phyloP scores from a whole-genome alignment of 2,329 filamentous ascomycete species.

The Emydomyces testavorans region DNA sequence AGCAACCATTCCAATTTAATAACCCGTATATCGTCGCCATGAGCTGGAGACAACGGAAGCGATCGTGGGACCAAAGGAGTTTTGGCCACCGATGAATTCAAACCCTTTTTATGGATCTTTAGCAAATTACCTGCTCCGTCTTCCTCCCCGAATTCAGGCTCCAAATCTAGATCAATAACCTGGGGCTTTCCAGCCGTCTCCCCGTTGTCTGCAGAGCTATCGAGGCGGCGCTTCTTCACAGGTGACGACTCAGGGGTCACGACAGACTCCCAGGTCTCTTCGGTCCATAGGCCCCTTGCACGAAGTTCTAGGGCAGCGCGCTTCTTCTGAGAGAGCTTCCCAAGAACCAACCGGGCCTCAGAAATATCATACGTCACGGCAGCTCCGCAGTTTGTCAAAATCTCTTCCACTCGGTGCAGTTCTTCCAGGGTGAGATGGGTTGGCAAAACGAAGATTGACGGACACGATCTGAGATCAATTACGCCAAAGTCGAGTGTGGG shows the following conservation, averaged over 20 bases:
- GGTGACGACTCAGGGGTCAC: constrained; percentile 15
- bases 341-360: constrained; percentile 64
- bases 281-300: constrained; percentile 47
- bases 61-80: neutral
- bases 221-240: constrained; percentile 23
- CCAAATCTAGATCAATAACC: constrained; percentile 24
- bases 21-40: constrained; percentile 29
- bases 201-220: neutral
- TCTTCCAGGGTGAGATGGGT: constrained; percentile 56
- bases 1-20: constrained; percentile 46
- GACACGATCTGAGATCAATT: constrained; percentile 27
- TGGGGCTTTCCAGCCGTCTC: constrained; percentile 10
- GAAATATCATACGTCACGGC: constrained; percentile 58
- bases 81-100: constrained; percentile 12
- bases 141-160: constrained; percentile 24
- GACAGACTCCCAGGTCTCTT: constrained; percentile 23
- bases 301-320: constrained; percentile 70
- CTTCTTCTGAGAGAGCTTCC: constrained; percentile 56
- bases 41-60: neutral
- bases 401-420: constrained; percentile 52
- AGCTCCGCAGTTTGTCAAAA: constrained; percentile 44
- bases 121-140: constrained; percentile 8
- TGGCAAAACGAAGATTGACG: constrained; percentile 61
- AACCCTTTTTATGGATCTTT: neutral
- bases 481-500: neutral